Evolutionary conservation across 306 rosid species (phyloP).

Genomic region (Lathyrus tuberosus): DNA sequence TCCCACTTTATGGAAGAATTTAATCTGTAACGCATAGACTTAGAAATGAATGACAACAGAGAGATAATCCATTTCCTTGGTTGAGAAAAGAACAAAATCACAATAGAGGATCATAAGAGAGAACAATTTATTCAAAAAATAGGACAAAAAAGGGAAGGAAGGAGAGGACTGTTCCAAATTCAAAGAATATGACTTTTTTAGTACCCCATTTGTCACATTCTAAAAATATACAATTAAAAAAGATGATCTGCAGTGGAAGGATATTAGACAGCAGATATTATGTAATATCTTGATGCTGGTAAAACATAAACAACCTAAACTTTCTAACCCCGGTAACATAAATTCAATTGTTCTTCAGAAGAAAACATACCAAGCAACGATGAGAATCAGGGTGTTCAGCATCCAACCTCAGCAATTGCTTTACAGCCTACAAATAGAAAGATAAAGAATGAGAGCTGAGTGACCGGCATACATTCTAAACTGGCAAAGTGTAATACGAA

Average conservation of each 20-base stretch:
- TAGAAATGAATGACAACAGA: constrained; percentile 34
- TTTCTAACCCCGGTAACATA: constrained; percentile 25
- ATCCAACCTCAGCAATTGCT: constrained; percentile 86
- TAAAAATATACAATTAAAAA: constrained; percentile 20
- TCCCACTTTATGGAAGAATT: constrained; percentile 84
- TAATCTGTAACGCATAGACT: constrained; percentile 59
- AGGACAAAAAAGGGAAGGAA: neutral
- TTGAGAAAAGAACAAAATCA: constrained; percentile 1
- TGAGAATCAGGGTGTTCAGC: constrained; percentile 93
- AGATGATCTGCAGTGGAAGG: constrained; percentile 14
- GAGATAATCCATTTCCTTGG: neutral
- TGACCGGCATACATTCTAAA: constrained; percentile 26
- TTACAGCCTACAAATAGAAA: constrained; percentile 69
- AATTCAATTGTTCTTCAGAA: constrained; percentile 18
- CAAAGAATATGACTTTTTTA: constrained; percentile 10
- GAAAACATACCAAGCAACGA: constrained; percentile 73
- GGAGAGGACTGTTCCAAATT: constrained; percentile 1
- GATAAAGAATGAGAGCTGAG: constrained; percentile 4
- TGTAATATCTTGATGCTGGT: constrained; percentile 1
- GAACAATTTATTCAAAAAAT: constrained; percentile 16
- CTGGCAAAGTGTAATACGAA: constrained; percentile 15
- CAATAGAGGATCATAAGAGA: neutral
- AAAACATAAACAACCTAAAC: constrained; percentile 29
- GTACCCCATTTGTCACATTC: neutral
- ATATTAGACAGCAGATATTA: constrained; percentile 10